These are phyloP conservation scores for Geotrichum ghanense DNA, from an alignment of 805 yeast species.

Conservation along the genomic window DNA sequence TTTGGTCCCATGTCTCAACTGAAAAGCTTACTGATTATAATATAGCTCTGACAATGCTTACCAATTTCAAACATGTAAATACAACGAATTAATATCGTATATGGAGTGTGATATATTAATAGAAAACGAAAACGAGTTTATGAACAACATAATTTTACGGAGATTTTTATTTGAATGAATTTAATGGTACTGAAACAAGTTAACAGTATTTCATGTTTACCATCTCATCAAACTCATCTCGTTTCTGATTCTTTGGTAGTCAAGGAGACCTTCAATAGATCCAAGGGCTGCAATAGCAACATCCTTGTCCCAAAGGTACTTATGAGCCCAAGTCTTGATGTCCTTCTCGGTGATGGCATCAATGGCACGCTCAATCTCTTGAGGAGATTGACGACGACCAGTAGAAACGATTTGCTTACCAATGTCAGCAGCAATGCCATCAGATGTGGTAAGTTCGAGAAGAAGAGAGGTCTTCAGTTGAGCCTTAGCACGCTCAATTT, in stretches of 20 bases:
- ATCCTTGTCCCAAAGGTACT: constrained; percentile 65
- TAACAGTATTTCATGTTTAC: too few relatives aligned
- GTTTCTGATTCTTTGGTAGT: constrained; percentile 48
- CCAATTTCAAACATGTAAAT: too few relatives aligned
- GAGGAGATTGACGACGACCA: constrained; percentile 65
- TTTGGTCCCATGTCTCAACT: too few relatives aligned
- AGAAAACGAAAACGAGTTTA: too few relatives aligned
- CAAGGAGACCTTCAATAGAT: constrained; percentile 59
- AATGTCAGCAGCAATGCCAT: constrained; percentile 93
- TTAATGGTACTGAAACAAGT: too few relatives aligned
- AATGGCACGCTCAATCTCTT: constrained; percentile 63
- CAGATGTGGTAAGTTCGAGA: constrained; percentile 83
- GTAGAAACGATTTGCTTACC: constrained; percentile 96
- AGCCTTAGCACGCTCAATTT: constrained; percentile 89
- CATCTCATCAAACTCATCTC: constrained; percentile 22
- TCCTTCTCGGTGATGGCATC: constrained; percentile 69
- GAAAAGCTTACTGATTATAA: too few relatives aligned
- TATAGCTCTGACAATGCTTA: too few relatives aligned
- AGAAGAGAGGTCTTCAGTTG: constrained; percentile 88
- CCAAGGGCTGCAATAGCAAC: constrained; percentile 87
- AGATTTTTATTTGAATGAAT: too few relatives aligned
- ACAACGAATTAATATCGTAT: too few relatives aligned
- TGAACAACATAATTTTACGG: too few relatives aligned
- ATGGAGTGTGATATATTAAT: too few relatives aligned
- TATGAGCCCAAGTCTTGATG: constrained; percentile 80